Base-by-base conservation (phyloP, 169 alveolate species). In the Plasmodium falciparum region DNA sequence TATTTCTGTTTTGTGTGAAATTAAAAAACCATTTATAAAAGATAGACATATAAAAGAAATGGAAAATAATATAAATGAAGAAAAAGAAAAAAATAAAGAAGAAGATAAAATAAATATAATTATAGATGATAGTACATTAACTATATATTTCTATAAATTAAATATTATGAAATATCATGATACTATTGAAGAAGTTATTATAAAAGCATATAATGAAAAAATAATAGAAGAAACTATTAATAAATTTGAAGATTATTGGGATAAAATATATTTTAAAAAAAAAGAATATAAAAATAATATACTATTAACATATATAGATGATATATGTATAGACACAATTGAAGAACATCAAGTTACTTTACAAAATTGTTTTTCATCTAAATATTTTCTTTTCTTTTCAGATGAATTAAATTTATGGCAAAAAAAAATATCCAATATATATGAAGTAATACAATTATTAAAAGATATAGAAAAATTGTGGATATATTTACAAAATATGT, bases 401-500 rank as follows among this genome's bases (percentile, higher is more conserved):
- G 94, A 97, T 5, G 97, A 94, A 83, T 97, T 98, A 71, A 95
- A 94, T 49, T 88, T 80, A 59, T 97, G 99, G 99, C 98, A 97
- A 92, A 96, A 95, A 93, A 95, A 96, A 83, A 95, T 98, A 73
- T 97, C 98, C 73, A 96, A 95, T 67, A 95, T 97, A 78, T 94
- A 98, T 88, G 99, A 98, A 91, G 98, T 97, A 49, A 95, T 98
- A 59, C 95, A 93, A 61, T 86, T 97, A 88, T 93, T 98, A 70
- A 91, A 97, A 74, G 99, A 98, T 89, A 99, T 98, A 47, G 97
- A 98, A 93, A 96, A 98, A 75, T 96, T 98, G 0, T 98, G 99
- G 99, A 88, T 97, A 92, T 98, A 97, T 97, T 92, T 98, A 86
- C 99, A 98, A 96, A 98, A 98, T 76, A 94, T 98, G 85, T 98